Base-by-base conservation (phyloP, 306 rosid species). In the Biancaea sappan region DNA sequence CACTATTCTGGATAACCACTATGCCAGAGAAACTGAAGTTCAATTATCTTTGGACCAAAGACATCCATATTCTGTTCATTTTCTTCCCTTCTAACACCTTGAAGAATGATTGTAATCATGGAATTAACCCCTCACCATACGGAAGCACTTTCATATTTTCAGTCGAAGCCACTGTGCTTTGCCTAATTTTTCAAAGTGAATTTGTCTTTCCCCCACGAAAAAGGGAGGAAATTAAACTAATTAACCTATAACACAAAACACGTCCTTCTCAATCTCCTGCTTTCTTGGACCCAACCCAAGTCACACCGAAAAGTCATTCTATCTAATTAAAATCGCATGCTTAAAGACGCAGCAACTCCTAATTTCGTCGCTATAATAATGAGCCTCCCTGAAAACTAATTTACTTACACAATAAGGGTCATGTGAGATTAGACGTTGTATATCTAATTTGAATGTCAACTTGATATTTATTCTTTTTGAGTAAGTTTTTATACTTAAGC, bases 211-310 rank as follows among this genome's bases (percentile, higher is more conserved):
- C 35, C 47, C 16, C 41, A 19, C 34, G 8, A 6, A 50, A 43
- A 76, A 57, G 43, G 54, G 59, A 38, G 32, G 28, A 26, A 69
- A 63, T 35, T 16, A 71, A 18, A 18, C 31, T 21, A 22, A 53
- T 58, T 32, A 60, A 60, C 0, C 25, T 28, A 28, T 4, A 37
- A 14, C 9, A 18, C n/a, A 21, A 14, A 43, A 4, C 72, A 26
- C 50, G 79, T 63, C 85, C 14, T 22, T 57, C 59, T 75, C 86
- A 53, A 40, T 63, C 40, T 74, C 93, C 89, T 78, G 76, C 61
- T 70, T 84, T 84, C 75, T 82, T 66, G 91, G 89, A 64, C 80
- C 70, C 18, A 4, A 64, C 80, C 70, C 18, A 4, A 72, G 34
- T 74, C 58, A 5, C 13, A 16, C 21, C 52, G 4, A 57, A 83